A percentile compares a stretch with the other conserved stretches of the same genome.
Evolutionary conservation across 2,329 filamentous ascomycete genomes (phyloP).

Genomic region (Clathrospora elynae): DNA sequence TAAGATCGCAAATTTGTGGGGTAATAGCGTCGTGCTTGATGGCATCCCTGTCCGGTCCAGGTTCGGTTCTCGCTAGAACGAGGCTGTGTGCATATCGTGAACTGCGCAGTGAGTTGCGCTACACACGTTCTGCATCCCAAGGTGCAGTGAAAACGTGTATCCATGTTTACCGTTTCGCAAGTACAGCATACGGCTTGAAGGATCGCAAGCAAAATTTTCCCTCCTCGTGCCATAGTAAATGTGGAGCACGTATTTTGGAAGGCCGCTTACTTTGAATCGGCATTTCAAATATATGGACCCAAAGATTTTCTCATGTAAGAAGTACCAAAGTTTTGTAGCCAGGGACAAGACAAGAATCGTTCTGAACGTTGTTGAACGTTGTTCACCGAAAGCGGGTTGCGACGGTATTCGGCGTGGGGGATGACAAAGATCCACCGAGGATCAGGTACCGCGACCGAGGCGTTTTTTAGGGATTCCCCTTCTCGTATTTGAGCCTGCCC

Average conservation of each 20-base stretch:
- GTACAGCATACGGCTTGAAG: slow-evolving; percentile 21
- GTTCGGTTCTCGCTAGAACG: slow-evolving; percentile 30
- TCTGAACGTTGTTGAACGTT: slow-evolving; percentile 15
- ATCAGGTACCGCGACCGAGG: slow-evolving; percentile 41
- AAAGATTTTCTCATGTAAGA: slow-evolving; percentile 1
- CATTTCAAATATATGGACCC: neutral
- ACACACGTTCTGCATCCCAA: slow-evolving; percentile 17
- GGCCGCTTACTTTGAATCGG: neutral
- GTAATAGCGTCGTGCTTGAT: slow-evolving; percentile 39
- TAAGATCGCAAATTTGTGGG: slow-evolving; percentile 46
- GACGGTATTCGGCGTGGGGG: slow-evolving; percentile 38
- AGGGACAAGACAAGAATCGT: slow-evolving; percentile 3
- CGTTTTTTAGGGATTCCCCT: slow-evolving; percentile 25
- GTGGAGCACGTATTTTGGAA: slow-evolving; percentile 4
- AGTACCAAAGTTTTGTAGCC: slow-evolving; percentile 2
- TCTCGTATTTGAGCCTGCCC: slow-evolving; percentile 23
- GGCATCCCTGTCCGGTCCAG: slow-evolving; percentile 30
- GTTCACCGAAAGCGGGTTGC: slow-evolving; percentile 16
- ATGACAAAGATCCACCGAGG: slow-evolving; percentile 24
- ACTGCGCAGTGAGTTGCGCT: slow-evolving; percentile 16
- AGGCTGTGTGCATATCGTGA: slow-evolving; percentile 32
- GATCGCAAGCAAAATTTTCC: slow-evolving; percentile 29
- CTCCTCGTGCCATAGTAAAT: slow-evolving; percentile 26
- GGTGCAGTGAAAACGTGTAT: slow-evolving; percentile 15
- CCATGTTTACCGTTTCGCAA: slow-evolving; percentile 11